phyloP scores from a whole-genome alignment of 176 grass and related monocot species.

The Avena eriantha region DNA sequence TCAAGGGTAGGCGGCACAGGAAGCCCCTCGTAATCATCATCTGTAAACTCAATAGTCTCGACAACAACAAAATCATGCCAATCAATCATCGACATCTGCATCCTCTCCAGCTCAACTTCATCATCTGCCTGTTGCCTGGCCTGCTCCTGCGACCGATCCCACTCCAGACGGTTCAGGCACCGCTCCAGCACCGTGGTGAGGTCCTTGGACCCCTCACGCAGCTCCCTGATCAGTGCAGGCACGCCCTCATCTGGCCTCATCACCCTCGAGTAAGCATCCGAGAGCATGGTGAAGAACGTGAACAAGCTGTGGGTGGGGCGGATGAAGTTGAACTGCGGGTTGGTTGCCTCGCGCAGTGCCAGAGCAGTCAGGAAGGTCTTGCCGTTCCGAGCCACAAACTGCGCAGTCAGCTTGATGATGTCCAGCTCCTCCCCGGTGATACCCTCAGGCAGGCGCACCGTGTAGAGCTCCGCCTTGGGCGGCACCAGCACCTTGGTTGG shows the following conservation, averaged over 20 bases:
- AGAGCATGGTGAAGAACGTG: conserved; percentile 82
- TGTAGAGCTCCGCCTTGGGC: conserved; percentile 81
- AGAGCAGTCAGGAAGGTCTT: conserved; percentile 78
- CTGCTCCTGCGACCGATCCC: conserved; percentile 94
- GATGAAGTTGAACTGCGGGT: conserved; percentile 91
- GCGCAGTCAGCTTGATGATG: conserved; percentile 93
- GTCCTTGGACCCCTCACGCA: conserved; percentile 54
- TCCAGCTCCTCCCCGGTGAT: conserved; percentile 91
- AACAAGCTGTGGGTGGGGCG: conserved; percentile 94
- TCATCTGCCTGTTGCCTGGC: conserved; percentile 90
- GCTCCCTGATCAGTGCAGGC: conserved; percentile 46
- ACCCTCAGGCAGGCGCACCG: conserved; percentile 78
- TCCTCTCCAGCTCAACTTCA: conserved; percentile 86
- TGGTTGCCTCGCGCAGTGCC: conserved; percentile 59
- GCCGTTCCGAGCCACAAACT: conserved; percentile 90
- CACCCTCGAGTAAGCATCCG: conserved; percentile 84
- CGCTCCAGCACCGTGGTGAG: conserved; percentile 78
- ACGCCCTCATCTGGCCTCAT: conserved; percentile 67
- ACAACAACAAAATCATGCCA: conserved; percentile 98
- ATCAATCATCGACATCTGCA: conserved; percentile 96
- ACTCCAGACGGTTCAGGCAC: conserved; percentile 85
- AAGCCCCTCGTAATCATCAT: conserved; percentile 83
- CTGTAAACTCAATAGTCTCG: conserved; percentile 89
- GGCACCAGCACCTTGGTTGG: conserved; percentile 78
- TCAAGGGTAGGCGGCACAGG: conserved; percentile 76